Evolutionary conservation across 2,329 filamentous ascomycete species (phyloP).

Genomic region (Paraphoma chrysanthemicola): DNA sequence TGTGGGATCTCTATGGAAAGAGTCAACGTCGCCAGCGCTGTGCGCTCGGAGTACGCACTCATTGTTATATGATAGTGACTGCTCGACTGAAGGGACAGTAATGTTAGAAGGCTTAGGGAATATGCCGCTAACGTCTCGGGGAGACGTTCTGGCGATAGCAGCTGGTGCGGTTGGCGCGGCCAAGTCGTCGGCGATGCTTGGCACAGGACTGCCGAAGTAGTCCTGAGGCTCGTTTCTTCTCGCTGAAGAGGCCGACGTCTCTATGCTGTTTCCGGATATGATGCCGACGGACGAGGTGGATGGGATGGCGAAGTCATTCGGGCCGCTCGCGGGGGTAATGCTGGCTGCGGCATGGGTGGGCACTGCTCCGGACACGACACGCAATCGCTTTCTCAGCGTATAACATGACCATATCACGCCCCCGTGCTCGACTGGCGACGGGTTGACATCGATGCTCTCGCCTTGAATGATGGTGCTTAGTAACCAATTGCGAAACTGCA

Average conservation of each 20-base stretch:
- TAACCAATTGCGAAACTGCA: conserved; percentile 73
- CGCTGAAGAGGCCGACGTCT: conserved; percentile 16
- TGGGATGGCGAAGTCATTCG: conserved; percentile 32
- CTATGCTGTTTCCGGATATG: conserved; percentile 14
- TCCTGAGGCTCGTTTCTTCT: conserved; percentile 43
- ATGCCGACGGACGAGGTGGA: conserved; percentile 27
- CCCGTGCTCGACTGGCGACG: conserved; percentile 63
- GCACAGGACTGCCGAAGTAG: conserved; percentile 50
- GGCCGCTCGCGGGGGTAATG: conserved; percentile 46
- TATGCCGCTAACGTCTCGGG: conserved; percentile 2
- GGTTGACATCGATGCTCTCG: conserved; percentile 60
- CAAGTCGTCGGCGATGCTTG: conserved; percentile 18
- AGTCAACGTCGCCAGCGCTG: conserved; percentile 49
- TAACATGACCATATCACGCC: conserved; percentile 74
- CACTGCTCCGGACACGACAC: conserved; percentile 67
- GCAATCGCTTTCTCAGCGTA: conserved; percentile 71
- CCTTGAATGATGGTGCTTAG: conserved; percentile 62
- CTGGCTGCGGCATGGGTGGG: conserved; percentile 15
- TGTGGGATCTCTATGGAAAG: conserved; percentile 41
- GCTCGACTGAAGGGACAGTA: conserved; percentile 29
- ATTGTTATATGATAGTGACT: conserved; percentile 41
- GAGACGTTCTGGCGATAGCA: conserved; percentile 5
- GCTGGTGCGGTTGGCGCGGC: conserved; percentile 14
- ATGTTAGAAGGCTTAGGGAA: conserved; percentile 19
- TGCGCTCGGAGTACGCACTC: conserved; percentile 52